These are phyloP conservation scores for Botrytis squamosa DNA, from an alignment of 2,329 filamentous ascomycete species.

Conservation along the genomic window DNA sequence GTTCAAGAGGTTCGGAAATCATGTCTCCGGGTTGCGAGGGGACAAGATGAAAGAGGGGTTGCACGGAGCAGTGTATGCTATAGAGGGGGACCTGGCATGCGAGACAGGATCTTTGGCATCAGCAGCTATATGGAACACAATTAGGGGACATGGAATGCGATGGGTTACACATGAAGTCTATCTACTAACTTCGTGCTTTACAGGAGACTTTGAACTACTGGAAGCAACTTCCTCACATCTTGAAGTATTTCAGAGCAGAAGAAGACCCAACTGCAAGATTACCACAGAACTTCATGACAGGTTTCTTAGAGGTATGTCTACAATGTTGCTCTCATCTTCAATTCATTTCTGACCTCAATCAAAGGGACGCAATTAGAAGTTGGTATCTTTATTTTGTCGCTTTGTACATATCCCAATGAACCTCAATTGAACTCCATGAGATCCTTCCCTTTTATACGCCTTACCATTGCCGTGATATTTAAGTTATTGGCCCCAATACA, in stretches of 20 bases:
- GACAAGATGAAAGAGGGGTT: neutral
- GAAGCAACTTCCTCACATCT: constrained; percentile 94
- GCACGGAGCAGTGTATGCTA: neutral
- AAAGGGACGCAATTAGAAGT: constrained; percentile 38
- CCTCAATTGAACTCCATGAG: constrained; percentile 29
- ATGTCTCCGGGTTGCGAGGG: constrained; percentile 12
- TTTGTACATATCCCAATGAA: constrained; percentile 40
- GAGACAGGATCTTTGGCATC: neutral
- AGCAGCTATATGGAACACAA: too few species aligned
- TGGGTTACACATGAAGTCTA: neutral
- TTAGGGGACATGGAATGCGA: neutral
- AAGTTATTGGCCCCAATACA: constrained; percentile 14
- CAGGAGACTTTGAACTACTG: constrained; percentile 99
- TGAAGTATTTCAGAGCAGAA: constrained; percentile 94
- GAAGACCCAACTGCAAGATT: constrained; percentile 73
- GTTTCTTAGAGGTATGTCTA: constrained; percentile 75
- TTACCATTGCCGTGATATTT: constrained; percentile 32
- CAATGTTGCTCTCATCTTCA: constrained; percentile 77
- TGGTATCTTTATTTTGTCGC: constrained; percentile 29
- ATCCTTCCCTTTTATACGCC: constrained; percentile 33
- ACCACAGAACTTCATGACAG: constrained; percentile 87
- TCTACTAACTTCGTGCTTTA: neutral
- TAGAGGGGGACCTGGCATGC: neutral
- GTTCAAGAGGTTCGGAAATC: constrained; percentile 22
- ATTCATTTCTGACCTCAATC: constrained; percentile 47